phyloP scores from a whole-genome alignment of 805 yeast genomes.

The Pichia deserticola region DNA sequence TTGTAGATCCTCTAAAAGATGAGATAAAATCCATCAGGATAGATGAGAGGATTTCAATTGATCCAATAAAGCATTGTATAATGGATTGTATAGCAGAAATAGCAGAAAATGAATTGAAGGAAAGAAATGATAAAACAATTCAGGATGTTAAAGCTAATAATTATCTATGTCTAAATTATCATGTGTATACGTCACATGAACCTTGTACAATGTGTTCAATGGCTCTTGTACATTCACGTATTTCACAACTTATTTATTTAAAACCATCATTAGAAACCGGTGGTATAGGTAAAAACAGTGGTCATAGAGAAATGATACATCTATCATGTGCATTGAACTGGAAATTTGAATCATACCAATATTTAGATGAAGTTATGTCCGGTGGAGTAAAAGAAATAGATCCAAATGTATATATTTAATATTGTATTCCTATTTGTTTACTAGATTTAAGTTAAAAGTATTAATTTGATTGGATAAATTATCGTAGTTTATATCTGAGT shows the following conservation, averaged over 20 bases:
- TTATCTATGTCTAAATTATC: conserved; percentile 70
- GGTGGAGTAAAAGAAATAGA: conserved; percentile 10
- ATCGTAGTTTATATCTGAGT: too few species aligned
- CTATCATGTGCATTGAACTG: conserved; percentile 73
- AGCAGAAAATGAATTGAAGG: conserved; percentile 44
- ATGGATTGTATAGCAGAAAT: conserved; percentile 64
- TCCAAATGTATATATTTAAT: conserved; percentile 17
- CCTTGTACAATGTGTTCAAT: conserved; percentile 96
- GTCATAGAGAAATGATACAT: conserved; percentile 67
- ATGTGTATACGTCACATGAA: conserved; percentile 86
- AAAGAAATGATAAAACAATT: conserved; percentile 24
- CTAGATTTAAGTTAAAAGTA: not conserved
- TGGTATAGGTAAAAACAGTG: conserved; percentile 48
- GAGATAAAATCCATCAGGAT: conserved; percentile 31
- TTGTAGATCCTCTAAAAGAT: conserved; percentile 50
- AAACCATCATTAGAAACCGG: conserved; percentile 44
- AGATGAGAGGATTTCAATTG: conserved; percentile 34
- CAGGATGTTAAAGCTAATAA: conserved; percentile 14
- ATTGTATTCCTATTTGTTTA: not conserved
- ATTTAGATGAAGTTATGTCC: conserved; percentile 9
- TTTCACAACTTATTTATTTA: conserved; percentile 59
- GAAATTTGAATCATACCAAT: conserved; percentile 51
- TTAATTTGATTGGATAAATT: not conserved
- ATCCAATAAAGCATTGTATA: conserved; percentile 66
- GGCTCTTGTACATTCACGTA: conserved; percentile 91